Percentiles rank a stretch among this genome's conserved stretches.
phyloP scores from a whole-genome alignment of 129 eudicot genomes.

The Flaveria bidentis region DNA sequence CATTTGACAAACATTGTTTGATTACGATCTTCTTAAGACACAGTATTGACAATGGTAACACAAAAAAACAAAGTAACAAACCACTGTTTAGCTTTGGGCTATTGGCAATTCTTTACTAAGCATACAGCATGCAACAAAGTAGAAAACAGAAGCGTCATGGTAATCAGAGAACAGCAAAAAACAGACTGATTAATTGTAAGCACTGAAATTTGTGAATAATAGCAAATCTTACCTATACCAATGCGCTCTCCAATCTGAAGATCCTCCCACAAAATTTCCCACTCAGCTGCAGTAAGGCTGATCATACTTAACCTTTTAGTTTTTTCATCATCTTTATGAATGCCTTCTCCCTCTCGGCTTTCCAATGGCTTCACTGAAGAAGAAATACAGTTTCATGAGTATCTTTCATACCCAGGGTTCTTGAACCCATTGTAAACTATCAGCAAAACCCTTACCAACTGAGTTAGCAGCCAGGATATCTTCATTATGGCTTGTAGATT shows the following conservation, averaged over 20 bases:
- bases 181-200: background rate
- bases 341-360: constrained; percentile 18
- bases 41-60: background rate
- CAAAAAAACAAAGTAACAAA: background rate
- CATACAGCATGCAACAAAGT: background rate
- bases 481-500: constrained; percentile 35
- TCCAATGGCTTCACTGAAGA: constrained; percentile 30
- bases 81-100: background rate
- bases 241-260: constrained; percentile 83
- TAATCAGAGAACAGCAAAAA: background rate
- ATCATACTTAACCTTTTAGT: constrained; percentile 22
- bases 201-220: background rate
- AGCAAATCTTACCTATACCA: constrained; percentile 65
- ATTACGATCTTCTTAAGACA: background rate
- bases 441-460: constrained; percentile 30
- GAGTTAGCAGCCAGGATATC: constrained; percentile 29
- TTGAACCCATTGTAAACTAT: constrained; percentile 17
- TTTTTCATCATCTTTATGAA: constrained; percentile 16
- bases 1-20: background rate
- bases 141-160: background rate
- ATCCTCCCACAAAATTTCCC: constrained; percentile 94
- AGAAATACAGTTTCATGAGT: constrained; percentile 22
- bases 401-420: constrained; percentile 13
- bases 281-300: constrained; percentile 60
- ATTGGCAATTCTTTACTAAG: background rate